A percentile compares a stretch with the other conserved stretches of the same genome.
These are phyloP conservation scores for Thelonectria discophora DNA, from an alignment of 2,329 filamentous ascomycete genomes.

Conservation along the genomic window DNA sequence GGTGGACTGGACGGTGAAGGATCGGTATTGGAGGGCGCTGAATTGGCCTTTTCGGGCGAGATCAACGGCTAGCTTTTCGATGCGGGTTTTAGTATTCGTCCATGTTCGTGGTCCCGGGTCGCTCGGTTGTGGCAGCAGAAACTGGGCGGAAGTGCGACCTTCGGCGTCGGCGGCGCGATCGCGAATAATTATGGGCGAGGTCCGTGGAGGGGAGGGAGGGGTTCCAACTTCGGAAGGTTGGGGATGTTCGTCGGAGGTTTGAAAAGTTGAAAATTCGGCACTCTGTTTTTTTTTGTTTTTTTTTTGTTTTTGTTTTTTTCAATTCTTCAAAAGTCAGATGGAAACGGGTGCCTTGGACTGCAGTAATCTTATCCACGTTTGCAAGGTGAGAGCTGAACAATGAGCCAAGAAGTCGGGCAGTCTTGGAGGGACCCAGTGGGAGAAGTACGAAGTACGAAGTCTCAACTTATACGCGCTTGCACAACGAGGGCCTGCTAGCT, in stretches of 20 bases:
- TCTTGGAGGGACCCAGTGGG: conserved; percentile 22
- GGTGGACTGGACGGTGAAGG: too few species aligned
- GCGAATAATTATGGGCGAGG: conserved; percentile 14
- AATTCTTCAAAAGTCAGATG: neutral
- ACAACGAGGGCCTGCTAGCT: conserved; percentile 17
- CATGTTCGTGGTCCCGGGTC: conserved; percentile 38
- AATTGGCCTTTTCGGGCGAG: neutral
- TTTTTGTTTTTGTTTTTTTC: too few species aligned
- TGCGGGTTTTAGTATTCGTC: conserved; percentile 31
- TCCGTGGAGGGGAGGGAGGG: neutral
- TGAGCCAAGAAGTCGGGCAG: conserved; percentile 31
- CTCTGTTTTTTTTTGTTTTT: neutral
- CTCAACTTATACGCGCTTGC: conserved; percentile 32
- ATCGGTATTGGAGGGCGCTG: neutral
- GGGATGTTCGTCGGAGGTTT: neutral
- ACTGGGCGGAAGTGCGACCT: conserved; percentile 22
- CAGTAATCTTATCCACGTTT: conserved; percentile 12
- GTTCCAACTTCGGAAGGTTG: neutral
- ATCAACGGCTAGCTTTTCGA: conserved; percentile 18
- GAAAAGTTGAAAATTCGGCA: neutral
- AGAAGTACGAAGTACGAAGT: conserved; percentile 17
- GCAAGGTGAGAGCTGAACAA: conserved; percentile 21
- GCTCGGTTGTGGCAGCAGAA: conserved; percentile 27
- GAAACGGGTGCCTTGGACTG: conserved; percentile 6
- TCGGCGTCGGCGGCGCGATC: conserved; percentile 30